Evolutionary conservation across 345 rosid genomes (phyloP).

Genomic region (Populus pruinosa): DNA sequence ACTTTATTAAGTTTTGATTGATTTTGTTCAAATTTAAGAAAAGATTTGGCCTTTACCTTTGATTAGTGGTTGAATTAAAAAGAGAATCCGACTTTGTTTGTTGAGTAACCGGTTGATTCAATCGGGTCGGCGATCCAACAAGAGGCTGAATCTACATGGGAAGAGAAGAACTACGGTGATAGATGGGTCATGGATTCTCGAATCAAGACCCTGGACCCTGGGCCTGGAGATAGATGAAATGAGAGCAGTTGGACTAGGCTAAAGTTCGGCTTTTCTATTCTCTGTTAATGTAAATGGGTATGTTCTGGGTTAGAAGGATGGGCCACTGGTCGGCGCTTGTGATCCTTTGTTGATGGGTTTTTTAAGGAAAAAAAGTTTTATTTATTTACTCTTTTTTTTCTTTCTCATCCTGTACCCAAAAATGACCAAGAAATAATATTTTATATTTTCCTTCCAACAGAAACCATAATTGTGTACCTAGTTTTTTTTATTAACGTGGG

Average conservation of each 20-base stretch:
- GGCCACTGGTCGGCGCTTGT: too few relatives aligned
- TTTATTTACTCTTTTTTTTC: too few relatives aligned
- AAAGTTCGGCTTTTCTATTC: background rate
- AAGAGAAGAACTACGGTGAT: background rate
- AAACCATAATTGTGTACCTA: too few relatives aligned
- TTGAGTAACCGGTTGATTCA: too few relatives aligned
- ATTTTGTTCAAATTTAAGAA: background rate
- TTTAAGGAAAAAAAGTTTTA: too few relatives aligned
- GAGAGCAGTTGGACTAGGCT: background rate
- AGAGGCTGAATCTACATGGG: background rate
- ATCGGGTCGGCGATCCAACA: background rate
- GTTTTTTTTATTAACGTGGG: too few relatives aligned
- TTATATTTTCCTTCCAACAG: too few relatives aligned
- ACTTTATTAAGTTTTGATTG: background rate
- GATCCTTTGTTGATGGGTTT: too few relatives aligned
- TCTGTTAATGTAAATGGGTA: background rate
- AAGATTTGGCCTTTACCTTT: background rate
- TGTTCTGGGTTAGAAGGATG: too few relatives aligned
- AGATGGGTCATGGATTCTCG: background rate
- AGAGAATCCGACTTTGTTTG: background rate
- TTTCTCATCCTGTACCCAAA: too few relatives aligned
- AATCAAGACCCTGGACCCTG: too few relatives aligned
- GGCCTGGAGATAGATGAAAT: background rate
- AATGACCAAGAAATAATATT: too few relatives aligned
- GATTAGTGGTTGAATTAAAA: background rate